Conservation (phyloP, 73 alveolate genomes). For the Paramecium caudatum region DNA sequence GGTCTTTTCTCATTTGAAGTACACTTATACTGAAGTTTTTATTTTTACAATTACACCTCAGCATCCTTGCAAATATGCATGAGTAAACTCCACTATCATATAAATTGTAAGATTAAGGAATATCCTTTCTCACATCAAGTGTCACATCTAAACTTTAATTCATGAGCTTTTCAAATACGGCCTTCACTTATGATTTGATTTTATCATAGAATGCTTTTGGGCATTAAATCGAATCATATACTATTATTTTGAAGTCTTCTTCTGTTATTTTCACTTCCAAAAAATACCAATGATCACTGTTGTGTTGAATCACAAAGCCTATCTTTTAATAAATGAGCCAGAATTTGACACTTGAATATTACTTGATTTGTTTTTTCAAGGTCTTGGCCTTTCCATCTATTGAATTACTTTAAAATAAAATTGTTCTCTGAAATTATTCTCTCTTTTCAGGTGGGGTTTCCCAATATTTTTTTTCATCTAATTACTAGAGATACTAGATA, state of each 20-base stretch:
- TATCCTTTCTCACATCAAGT: not conserved
- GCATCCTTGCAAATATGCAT: conserved; percentile 8
- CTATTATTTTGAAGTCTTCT: not conserved
- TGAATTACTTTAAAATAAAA: not conserved
- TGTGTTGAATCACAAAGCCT: conserved; percentile 20
- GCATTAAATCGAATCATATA: conserved; percentile 14
- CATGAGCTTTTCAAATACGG: not conserved
- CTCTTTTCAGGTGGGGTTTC: conserved; percentile 23
- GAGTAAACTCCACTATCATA: conserved; percentile 17
- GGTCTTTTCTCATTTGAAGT: not conserved
- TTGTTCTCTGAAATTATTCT: conserved; percentile 11
- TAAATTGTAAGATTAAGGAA: not conserved
- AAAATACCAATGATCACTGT: not conserved
- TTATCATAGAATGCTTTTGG: not conserved
- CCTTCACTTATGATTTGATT: not conserved
- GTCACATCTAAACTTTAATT: not conserved
- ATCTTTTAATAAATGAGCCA: conserved; percentile 17
- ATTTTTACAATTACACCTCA: conserved; percentile 20
- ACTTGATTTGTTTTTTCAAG: not conserved
- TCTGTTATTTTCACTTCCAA: not conserved
- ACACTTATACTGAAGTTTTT: not conserved
- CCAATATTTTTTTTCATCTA: conserved; percentile 34
- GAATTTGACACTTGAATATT: not conserved
- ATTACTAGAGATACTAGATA: not conserved
- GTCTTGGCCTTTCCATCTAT: not conserved